phyloP scores from a whole-genome alignment of 352 stramenopile genomes.

The Phytophthora idaei region DNA sequence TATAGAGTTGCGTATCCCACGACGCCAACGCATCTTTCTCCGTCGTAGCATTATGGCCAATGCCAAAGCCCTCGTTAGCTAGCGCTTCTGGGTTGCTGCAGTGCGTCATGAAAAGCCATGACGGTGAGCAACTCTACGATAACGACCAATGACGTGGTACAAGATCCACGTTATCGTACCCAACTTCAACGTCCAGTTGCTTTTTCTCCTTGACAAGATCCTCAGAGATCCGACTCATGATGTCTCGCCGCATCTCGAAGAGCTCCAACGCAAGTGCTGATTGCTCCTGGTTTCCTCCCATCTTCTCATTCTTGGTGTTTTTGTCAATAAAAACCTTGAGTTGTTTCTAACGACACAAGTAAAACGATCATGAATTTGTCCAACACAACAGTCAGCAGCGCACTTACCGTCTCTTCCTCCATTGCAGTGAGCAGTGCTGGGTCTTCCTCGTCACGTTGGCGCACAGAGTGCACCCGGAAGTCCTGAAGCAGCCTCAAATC shows the following conservation, averaged over 20 bases:
- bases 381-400: not conserved
- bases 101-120: not conserved
- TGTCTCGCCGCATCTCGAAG: constrained; percentile 68
- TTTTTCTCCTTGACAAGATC: constrained; percentile 72
- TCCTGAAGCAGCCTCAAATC: constrained; percentile 67
- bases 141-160: constrained; percentile 5
- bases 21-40: constrained; percentile 70
- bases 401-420: constrained; percentile 47
- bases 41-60: constrained; percentile 11
- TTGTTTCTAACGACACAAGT: constrained; percentile 38
- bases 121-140: constrained; percentile 6
- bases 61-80: constrained; percentile 17
- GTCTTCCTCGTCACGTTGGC: constrained; percentile 31
- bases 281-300: constrained; percentile 46
- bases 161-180: constrained; percentile 29
- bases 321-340: constrained; percentile 67
- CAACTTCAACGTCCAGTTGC: constrained; percentile 61
- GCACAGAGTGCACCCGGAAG: constrained; percentile 56
- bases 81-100: constrained; percentile 34
- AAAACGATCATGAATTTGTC: not conserved
- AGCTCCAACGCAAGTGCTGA: constrained; percentile 54
- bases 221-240: constrained; percentile 75
- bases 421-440: constrained; percentile 14
- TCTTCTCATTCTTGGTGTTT: constrained; percentile 70
- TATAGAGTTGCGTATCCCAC: constrained; percentile 75